Percentiles rank a stretch among this genome's conserved stretches.
These are phyloP conservation scores for Alloteropsis semialata DNA, from an alignment of 176 grass and related monocot genomes.

Conservation along the genomic window DNA sequence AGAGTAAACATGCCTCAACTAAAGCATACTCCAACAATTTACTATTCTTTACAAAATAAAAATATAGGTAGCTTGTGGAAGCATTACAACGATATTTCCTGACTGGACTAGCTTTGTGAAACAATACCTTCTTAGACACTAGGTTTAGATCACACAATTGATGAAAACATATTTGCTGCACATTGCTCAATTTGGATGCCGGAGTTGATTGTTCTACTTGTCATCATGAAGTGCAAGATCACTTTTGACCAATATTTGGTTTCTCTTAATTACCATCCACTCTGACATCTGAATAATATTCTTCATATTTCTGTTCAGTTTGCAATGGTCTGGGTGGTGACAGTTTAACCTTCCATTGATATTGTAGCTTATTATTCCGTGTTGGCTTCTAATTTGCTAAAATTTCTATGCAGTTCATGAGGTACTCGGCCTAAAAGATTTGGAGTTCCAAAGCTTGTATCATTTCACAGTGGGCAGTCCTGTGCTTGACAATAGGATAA, in stretches of 20 bases:
- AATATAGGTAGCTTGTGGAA: neutral
- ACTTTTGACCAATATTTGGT: neutral
- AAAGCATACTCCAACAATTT: neutral
- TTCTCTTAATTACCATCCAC: neutral
- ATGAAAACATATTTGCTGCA: neutral
- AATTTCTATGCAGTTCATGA: conserved; percentile 70
- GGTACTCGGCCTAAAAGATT: conserved; percentile 69
- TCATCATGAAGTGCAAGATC: neutral
- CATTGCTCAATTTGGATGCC: neutral
- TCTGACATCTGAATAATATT: neutral
- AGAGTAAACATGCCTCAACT: neutral
- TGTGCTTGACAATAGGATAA: conserved; percentile 74
- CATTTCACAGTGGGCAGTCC: conserved; percentile 83
- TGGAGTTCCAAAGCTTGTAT: conserved; percentile 89
- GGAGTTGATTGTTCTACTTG: neutral
- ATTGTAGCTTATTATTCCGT: neutral
- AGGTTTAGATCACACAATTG: neutral
- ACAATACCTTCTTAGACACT: neutral
- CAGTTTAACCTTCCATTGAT: neutral
- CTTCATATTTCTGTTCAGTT: neutral
- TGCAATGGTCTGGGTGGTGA: neutral
- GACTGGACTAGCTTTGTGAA: neutral
- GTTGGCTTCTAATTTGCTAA: conserved; percentile 7
- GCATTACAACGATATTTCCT: neutral
- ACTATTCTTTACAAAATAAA: neutral